These are phyloP conservation scores for Isochrysis galbana DNA, from an alignment of 78 protist species.

Conservation along the genomic window DNA sequence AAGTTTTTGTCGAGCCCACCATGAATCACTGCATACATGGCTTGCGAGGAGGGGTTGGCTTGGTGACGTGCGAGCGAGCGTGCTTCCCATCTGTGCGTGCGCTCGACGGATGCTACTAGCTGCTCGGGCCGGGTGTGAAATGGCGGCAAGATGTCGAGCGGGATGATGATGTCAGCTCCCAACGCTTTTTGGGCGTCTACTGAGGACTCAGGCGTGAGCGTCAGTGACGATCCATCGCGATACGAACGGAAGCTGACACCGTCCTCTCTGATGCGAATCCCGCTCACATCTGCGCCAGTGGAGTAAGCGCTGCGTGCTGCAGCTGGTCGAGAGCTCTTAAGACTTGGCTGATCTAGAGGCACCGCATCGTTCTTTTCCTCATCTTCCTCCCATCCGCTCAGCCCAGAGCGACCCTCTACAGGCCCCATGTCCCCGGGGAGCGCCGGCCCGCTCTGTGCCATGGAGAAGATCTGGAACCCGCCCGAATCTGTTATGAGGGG, in stretches of 20 bases:
- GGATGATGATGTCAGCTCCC: slow-evolving; percentile 34
- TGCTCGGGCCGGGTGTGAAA: neutral
- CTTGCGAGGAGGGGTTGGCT: slow-evolving; percentile 15
- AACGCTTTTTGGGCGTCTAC: slow-evolving; percentile 18
- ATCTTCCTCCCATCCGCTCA: no score
- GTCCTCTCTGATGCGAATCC: neutral
- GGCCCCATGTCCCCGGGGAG: neutral
- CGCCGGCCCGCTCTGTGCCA: no score
- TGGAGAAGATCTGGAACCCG: slow-evolving; percentile 26
- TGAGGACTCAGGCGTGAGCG: slow-evolving; percentile 31
- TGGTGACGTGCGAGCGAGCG: slow-evolving; percentile 5
- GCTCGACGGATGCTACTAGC: neutral
- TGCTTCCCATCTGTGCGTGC: slow-evolving; percentile 35
- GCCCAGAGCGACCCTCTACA: no score
- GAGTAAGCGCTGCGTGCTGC: neutral
- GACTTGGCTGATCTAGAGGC: neutral
- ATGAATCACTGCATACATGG: slow-evolving; percentile 42
- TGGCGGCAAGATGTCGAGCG: slow-evolving; percentile 42
- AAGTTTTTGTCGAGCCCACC: slow-evolving; percentile 18
- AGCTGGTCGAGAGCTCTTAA: neutral
- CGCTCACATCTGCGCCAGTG: no score
- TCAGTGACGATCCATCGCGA: neutral
- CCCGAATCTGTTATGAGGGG: slow-evolving; percentile 36
- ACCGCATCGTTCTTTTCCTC: neutral
- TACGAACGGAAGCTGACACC: slow-evolving; percentile 37